Evolutionary conservation across 768 basidiomycete species (phyloP), one percentile per base, ranked within the genome.

Genomic region (Tubosaeta sp.): DNA sequence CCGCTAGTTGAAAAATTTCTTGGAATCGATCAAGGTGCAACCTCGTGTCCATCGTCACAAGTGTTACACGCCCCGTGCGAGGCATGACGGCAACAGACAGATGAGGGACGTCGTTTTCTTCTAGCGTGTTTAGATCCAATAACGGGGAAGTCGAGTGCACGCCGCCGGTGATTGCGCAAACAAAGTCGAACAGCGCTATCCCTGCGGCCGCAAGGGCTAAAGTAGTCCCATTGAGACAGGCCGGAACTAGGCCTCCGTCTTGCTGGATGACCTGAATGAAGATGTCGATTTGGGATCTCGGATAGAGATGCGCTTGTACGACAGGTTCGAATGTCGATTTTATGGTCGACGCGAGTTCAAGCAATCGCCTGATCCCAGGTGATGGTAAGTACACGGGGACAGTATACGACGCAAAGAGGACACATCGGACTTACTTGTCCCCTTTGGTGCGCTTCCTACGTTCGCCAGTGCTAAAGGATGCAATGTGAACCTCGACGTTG

Each of bases 291-390:
- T 94, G 86, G 32, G 90, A 90, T 45, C 97, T 85, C 19, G 95
- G 95, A 71, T 97, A 97, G 43, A 99, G 80, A 54, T 79, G 80
- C 7, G 89, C 88, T 66, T 93, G 89, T 22, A 99, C 82, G 50
- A 95, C 92, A 38, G 95, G 93, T 65, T 98, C 95, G 65, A 99
- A 98, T 0, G 97, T 98, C 29, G 91, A 85, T 72, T 91, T 90
- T 56, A 98, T 85, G 22, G 86, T 83, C 3, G 91, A 77, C 11
- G 87, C 89, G 57, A 97, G 76, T 71, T 99, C 97, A 55, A 89
- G 74, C 56, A 91, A 78, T 14, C 93, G 91, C 70, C 95, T 95
- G 59, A 32, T 41, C 44, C n/a, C 38, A 46, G 53, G 43, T 16
- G 43, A 47, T 19, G 26, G 47, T 59, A 26, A 54, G 50, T 43